phyloP scores from a whole-genome alignment of 306 rosid genomes.

The Casuarina glauca region DNA sequence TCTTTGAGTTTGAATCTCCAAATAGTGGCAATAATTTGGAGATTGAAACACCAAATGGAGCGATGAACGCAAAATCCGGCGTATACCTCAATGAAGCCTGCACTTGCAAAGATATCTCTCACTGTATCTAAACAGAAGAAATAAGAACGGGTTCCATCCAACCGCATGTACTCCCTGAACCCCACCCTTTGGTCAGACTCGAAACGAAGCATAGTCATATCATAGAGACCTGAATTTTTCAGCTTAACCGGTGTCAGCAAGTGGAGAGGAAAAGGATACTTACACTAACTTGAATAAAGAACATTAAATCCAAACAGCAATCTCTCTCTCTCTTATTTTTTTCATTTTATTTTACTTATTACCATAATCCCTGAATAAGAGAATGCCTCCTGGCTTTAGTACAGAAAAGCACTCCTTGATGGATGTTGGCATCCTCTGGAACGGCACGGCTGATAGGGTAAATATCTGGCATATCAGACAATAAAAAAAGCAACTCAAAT shows the following conservation, averaged over 20 bases:
- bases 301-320: neutral
- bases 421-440: slow-evolving; percentile 64
- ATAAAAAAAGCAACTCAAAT: slow-evolving; percentile 24
- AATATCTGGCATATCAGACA: slow-evolving; percentile 67
- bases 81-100: slow-evolving; percentile 86
- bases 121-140: slow-evolving; percentile 78
- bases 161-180: slow-evolving; percentile 73
- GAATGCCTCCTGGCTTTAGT: slow-evolving; percentile 86
- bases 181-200: slow-evolving; percentile 62
- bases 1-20: neutral
- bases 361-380: slow-evolving; percentile 93
- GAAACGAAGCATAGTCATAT: slow-evolving; percentile 96
- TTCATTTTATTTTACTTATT: slow-evolving; percentile 25
- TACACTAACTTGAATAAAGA: neutral
- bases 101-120: slow-evolving; percentile 63
- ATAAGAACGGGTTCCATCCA: slow-evolving; percentile 85
- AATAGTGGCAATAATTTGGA: neutral
- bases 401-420: slow-evolving; percentile 71
- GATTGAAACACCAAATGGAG: neutral
- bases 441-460: slow-evolving; percentile 80
- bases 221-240: slow-evolving; percentile 76
- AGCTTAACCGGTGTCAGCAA: slow-evolving; percentile 25
- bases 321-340: neutral
- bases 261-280: slow-evolving; percentile 15
- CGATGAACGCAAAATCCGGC: slow-evolving; percentile 10